These are phyloP conservation scores for Neurospora cerealis DNA, from an alignment of 495 filamentous ascomycete species.

Conservation along the genomic window DNA sequence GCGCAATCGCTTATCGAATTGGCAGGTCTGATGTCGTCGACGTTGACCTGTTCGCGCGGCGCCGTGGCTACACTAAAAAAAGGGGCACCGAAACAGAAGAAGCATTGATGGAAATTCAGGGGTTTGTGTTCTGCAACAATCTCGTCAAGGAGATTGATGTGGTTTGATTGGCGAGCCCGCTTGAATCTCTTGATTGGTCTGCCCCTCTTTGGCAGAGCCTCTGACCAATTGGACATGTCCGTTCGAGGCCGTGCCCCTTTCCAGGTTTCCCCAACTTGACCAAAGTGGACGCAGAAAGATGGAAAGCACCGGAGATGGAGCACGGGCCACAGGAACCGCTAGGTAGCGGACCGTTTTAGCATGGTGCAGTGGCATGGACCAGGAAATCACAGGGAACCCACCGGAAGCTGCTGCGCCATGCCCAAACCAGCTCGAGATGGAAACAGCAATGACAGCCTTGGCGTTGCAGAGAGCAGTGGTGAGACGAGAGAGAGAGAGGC, in stretches of 20 bases:
- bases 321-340: not conserved
- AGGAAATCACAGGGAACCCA: not conserved
- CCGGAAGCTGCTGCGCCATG: not conserved
- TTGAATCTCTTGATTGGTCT: not conserved
- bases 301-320: not conserved
- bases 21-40: not conserved
- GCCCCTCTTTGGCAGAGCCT: not conserved
- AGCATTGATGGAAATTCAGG: not conserved
- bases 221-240: not conserved
- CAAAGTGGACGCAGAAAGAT: not conserved
- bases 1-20: not conserved
- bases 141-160: slow-evolving; percentile 19
- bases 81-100: not conserved
- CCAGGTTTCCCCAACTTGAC: not conserved
- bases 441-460: not conserved
- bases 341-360: not conserved
- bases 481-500: not conserved
- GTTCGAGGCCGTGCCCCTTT: not conserved
- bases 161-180: slow-evolving; percentile 10
- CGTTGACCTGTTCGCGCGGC: not conserved
- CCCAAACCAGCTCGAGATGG: not conserved
- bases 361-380: not conserved
- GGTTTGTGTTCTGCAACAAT: slow-evolving; percentile 8
- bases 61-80: not conserved
- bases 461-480: not conserved